Base-by-base conservation (phyloP, 2,329 filamentous ascomycete genomes). In the Hymenoscyphus infarciens region DNA sequence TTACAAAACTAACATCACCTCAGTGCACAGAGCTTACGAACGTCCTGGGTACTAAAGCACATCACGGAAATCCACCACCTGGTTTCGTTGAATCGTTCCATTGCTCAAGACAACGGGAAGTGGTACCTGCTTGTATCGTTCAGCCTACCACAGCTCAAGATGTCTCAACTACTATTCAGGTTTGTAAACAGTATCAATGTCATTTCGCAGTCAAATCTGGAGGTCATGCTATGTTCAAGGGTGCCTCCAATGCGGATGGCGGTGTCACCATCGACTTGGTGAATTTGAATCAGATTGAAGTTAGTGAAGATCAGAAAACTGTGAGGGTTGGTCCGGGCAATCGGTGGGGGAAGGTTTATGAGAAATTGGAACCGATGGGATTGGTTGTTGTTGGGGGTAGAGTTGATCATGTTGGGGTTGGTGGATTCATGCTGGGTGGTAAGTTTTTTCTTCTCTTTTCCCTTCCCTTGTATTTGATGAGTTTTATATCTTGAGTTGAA, bases 261-360 rank as follows among this genome's bases (percentile, higher is more conserved):
- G 82, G 81, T 0, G 74, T 82, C 1, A 71, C 82, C 5, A 79
- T 87, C 64, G 82, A 82, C 16, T 76, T 82, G 11, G 75, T 72
- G 31, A 63, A 65, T 19, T 39, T 73, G 15, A 67, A 68, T 31
- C 25, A 67, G 29, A 61, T 74, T 38, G 64, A 75, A 1, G 63
- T 70, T 6, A 69, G 70, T 13, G 60, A 65, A 0, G 69, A 75
- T 19, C 69, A 71, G 8, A 70, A 64, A 0, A 67, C 69, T 5
- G 75, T 72, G 7, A 67, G 64, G 4, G 66, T 80, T 8, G 77
- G 77, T 0, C 61, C 74, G 3, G 78, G 78, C 10, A 71, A 72
- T 49, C 66, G 68, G 10, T 80, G 79, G 78, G 57, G 64, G 5
- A 69, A 76, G 53, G 77, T 79, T 2, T 80, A 79, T 63, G 60